A percentile compares a stretch with the other conserved stretches of the same genome.
Evolutionary conservation across 2,329 filamentous ascomycete genomes (phyloP).

Genomic region (Nemania abortiva): DNA sequence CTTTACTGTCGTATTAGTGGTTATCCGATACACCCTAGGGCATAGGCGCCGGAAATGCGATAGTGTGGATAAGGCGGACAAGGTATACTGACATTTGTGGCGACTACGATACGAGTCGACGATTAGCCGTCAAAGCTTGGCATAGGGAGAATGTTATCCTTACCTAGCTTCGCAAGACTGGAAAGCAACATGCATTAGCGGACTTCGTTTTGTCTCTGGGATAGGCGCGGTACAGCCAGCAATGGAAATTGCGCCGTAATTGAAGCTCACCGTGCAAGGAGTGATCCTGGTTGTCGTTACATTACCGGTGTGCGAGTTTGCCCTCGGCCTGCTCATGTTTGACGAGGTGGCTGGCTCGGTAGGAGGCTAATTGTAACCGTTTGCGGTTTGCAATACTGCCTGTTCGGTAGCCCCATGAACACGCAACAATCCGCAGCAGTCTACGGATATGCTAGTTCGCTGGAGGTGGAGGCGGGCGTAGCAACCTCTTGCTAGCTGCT

Average conservation of each 20-base stretch:
- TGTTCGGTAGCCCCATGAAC: neutral
- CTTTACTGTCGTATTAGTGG: conserved; percentile 7
- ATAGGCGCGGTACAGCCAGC: neutral
- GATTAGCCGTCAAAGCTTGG: neutral
- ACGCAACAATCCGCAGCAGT: too few species aligned
- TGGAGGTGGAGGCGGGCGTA: too few species aligned
- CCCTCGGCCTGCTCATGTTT: conserved; percentile 3
- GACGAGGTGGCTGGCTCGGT: neutral
- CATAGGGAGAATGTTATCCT: neutral
- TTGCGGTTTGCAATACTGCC: neutral
- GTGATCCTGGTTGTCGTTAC: conserved; percentile 5
- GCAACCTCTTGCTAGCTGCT: neutral
- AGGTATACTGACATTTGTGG: conserved; percentile 18
- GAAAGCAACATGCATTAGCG: neutral
- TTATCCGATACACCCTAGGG: neutral
- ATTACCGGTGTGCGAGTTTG: conserved; percentile 11
- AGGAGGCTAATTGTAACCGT: neutral
- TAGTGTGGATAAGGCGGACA: too few species aligned
- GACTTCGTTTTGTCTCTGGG: neutral
- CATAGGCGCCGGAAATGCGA: neutral
- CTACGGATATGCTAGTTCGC: neutral
- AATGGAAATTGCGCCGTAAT: neutral
- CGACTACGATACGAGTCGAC: conserved; percentile 1
- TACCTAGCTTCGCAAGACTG: conserved; percentile 21
- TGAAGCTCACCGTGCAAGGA: conserved; percentile 17